These are phyloP conservation scores for Oryza meyeriana DNA, from an alignment of 176 grass and related monocot genomes.

Conservation along the genomic window DNA sequence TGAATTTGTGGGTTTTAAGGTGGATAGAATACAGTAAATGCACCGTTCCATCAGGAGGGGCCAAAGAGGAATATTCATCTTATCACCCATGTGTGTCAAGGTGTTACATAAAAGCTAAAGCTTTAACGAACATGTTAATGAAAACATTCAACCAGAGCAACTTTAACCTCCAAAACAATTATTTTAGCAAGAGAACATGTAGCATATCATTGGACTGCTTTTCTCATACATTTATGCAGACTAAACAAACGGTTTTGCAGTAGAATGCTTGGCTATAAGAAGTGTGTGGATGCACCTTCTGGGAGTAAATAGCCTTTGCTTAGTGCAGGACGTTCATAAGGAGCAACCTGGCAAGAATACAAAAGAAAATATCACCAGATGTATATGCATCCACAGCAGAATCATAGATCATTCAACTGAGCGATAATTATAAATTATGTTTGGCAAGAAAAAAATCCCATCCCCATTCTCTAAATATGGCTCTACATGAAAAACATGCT, in stretches of 20 bases:
- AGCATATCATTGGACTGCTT: neutral
- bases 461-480: neutral
- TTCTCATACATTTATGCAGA: neutral
- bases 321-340: constrained; percentile 73
- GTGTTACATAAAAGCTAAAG: neutral
- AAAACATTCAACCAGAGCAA: neutral
- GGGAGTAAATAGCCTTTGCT: constrained; percentile 75
- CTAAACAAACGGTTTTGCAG: neutral
- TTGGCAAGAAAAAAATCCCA: neutral
- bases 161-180: neutral
- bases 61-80: neutral
- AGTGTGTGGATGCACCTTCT: constrained; percentile 40
- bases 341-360: constrained; percentile 57
- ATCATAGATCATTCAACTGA: neutral
- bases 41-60: too few relatives aligned
- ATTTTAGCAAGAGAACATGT: neutral
- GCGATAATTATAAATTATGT: neutral
- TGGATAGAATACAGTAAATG: neutral
- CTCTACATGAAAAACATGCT: neutral
- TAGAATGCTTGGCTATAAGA: neutral
- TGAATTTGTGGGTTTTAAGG: neutral
- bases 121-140: neutral
- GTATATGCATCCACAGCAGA: neutral
- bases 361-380: neutral
- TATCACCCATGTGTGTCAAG: neutral